Evolutionary conservation across 2,329 filamentous ascomycete genomes (phyloP).

Genomic region (Aureobasidium sp.): DNA sequence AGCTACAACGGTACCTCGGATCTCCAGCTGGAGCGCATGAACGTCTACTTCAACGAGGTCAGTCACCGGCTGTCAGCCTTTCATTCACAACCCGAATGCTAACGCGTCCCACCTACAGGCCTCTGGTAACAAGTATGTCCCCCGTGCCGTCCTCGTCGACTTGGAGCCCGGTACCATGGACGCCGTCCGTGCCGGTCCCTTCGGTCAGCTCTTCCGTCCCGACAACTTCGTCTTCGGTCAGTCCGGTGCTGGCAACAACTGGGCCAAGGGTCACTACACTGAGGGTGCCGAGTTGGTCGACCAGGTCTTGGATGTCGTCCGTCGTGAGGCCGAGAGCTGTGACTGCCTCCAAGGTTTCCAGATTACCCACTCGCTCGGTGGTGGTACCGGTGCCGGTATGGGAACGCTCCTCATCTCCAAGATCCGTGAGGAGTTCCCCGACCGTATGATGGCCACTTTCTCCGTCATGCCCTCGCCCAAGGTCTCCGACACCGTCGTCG

Average conservation of each 20-base stretch:
- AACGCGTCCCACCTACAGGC: constrained; percentile 50
- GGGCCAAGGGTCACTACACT: constrained; percentile 99
- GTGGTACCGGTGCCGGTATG: constrained; percentile 99
- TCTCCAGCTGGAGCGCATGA: constrained; percentile 99
- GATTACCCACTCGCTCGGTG: constrained; percentile 99
- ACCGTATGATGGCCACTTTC: constrained; percentile 99
- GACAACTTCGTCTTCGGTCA: constrained; percentile 99
- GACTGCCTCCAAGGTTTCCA: constrained; percentile 99
- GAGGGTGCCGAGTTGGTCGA: constrained; percentile 99
- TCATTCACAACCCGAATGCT: constrained; percentile 22
- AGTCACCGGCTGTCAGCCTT: constrained; percentile 24
- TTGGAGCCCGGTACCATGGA: constrained; percentile 99
- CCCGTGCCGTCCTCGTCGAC: constrained; percentile 98
- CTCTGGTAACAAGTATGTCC: constrained; percentile 97
- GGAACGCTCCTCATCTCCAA: constrained; percentile 99
- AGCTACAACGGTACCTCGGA: constrained; percentile 98
- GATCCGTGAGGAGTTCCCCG: constrained; percentile 99
- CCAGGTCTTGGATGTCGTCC: constrained; percentile 95
- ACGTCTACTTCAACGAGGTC: constrained; percentile 97
- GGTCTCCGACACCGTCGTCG: constrained; percentile 98
- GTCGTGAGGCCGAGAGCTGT: constrained; percentile 96
- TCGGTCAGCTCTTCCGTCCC: constrained; percentile 98
- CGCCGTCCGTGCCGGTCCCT: constrained; percentile 94
- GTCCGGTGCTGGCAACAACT: constrained; percentile 99
- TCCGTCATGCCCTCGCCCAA: constrained; percentile 98